Percentiles rank a stretch among this genome's conserved stretches.
These are phyloP conservation scores for Ophiostoma piceae DNA, from an alignment of 2,329 filamentous ascomycete genomes.

Conservation along the genomic window DNA sequence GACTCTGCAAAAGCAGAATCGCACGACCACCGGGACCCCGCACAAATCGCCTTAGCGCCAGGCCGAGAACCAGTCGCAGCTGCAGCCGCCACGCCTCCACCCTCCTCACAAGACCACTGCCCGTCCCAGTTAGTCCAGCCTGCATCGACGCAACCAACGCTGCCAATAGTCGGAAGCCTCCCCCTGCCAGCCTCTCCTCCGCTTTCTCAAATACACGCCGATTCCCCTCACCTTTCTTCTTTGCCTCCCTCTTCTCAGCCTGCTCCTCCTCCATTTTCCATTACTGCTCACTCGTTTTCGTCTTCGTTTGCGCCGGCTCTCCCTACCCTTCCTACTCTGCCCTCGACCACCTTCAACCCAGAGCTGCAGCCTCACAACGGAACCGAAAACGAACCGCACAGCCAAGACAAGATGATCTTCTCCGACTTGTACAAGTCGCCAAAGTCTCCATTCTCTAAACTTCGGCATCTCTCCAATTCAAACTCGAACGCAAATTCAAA, in stretches of 20 bases:
- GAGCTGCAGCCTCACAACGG: neutral
- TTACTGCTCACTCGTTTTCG: neutral
- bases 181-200: slow-evolving; percentile 12
- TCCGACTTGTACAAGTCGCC: slow-evolving; percentile 55
- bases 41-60: slow-evolving; percentile 19
- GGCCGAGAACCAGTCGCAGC: slow-evolving; percentile 19
- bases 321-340: neutral
- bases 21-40: slow-evolving; percentile 17
- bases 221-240: neutral
- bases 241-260: neutral
- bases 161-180: slow-evolving; percentile 14
- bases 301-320: neutral
- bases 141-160: neutral
- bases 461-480: slow-evolving; percentile 38
- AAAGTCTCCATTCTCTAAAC: slow-evolving; percentile 48
- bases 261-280: neutral
- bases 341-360: neutral
- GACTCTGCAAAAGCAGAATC: neutral
- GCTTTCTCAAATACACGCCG: neutral
- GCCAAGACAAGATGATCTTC: slow-evolving; percentile 47
- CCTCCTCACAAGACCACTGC: neutral
- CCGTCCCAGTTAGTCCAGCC: slow-evolving; percentile 4
- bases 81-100: slow-evolving; percentile 16
- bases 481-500: too few relatives aligned
- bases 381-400: neutral